Evolutionary conservation across 805 yeast genomes (phyloP), one percentile per base, ranked within the genome.

Genomic region (Cyberlindnera suaveolens): DNA sequence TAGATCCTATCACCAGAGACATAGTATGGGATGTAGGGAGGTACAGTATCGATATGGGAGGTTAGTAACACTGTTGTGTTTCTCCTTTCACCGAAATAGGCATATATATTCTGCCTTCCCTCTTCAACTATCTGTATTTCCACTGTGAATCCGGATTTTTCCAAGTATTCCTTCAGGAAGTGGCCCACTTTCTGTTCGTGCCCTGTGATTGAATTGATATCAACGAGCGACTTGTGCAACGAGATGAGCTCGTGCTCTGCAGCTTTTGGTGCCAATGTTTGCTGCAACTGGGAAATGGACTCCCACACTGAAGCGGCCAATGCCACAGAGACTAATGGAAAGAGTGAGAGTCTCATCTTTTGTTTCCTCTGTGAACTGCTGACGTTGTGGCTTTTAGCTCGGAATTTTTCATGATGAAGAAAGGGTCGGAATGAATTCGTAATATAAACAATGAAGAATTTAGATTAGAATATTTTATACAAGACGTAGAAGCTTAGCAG

Each of bases 31-130:
- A 80, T 58, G 52, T 53, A 80, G 0, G 87, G 86, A 11, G 88
- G 88, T 10, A 82, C 89, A 0, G 88, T 82, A 53, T 82, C 89
- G 31, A 81, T 74, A 53, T 82, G 89, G 11, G 85, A 75, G 1
- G 85, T 78, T 18, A 82, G 52, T 33, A 80, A 53, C 3, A 78
- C 73, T 40, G 60, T 66, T 13, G 80, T 71, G 49, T 74, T 57
- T 16, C 55, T 54, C 1, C 51, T 44, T 1, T 80, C 79, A n/a
- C 62, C 62, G 7, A 60, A 47, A 53, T 78, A 81, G 5, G 85
- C 85, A 52, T 74, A 82, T 31, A 82, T 64, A 53, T 81, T 78
- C 51, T 60, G 55, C 39, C 83, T 67, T 1, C 52, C 49, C 19
- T 45, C 39, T 13, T 52, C 60, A 14, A 71, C 65, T 9, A 60